These are phyloP conservation scores for Mycena crocata DNA, from an alignment of 768 basidiomycete species.

Conservation along the genomic window DNA sequence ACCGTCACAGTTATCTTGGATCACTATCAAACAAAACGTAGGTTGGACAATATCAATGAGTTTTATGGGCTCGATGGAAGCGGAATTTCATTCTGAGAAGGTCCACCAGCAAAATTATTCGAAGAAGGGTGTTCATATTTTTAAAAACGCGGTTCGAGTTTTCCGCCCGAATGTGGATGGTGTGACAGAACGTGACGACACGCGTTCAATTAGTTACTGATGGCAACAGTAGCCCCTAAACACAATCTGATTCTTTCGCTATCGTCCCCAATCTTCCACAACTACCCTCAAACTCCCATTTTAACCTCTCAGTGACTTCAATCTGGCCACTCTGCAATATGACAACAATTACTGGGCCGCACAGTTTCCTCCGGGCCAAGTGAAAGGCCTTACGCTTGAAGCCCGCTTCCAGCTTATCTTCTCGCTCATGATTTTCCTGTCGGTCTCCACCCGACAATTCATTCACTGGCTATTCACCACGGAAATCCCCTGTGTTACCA, in stretches of 20 bases:
- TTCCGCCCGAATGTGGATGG: neutral
- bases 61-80: slow-evolving; percentile 14
- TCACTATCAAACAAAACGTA: neutral
- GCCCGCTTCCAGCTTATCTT: slow-evolving; percentile 25
- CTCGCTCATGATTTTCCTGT: slow-evolving; percentile 22
- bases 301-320: neutral
- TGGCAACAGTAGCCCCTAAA: no score
- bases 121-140: neutral
- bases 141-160: neutral
- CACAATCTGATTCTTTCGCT: neutral
- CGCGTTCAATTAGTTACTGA: slow-evolving; percentile 14
- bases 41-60: neutral
- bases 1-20: neutral
- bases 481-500: slow-evolving; percentile 10
- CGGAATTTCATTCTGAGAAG: neutral
- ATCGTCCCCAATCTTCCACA: neutral
- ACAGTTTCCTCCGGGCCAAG: neutral
- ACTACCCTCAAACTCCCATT: neutral
- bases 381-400: slow-evolving; percentile 5
- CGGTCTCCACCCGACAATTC: slow-evolving; percentile 9
- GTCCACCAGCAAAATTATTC: neutral
- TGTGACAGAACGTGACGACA: neutral
- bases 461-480: slow-evolving; percentile 20
- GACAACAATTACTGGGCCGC: slow-evolving; percentile 1
- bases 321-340: slow-evolving; percentile 16